Conservation (phyloP, 129 eudicot species). For the Scalesia atractyloides region DNA sequence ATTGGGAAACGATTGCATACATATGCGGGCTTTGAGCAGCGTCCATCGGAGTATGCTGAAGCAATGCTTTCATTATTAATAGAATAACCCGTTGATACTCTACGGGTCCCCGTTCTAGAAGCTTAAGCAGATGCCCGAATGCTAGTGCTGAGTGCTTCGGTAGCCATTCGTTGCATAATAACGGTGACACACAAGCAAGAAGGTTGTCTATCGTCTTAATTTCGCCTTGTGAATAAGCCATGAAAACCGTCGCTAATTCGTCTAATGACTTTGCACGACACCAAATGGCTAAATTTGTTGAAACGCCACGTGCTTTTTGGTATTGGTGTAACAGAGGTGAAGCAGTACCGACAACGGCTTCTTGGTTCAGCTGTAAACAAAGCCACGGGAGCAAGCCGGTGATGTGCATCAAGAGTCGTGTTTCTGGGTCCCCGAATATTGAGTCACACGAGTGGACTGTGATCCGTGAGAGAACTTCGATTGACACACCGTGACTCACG, state of each 20-base stretch:
- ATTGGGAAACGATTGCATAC: constrained; percentile 96
- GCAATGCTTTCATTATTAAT: constrained; percentile 86
- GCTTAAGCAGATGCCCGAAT: constrained; percentile 83
- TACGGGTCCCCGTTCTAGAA: constrained; percentile 88
- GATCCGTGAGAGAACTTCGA: constrained; percentile 87
- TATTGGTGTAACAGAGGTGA: constrained; percentile 69
- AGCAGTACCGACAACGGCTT: constrained; percentile 55
- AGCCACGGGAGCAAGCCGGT: constrained; percentile 97
- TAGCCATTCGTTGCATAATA: constrained; percentile 88
- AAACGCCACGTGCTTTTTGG: constrained; percentile 79
- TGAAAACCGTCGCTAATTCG: constrained; percentile 79
- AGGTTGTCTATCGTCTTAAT: constrained; percentile 71
- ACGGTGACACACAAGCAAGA: constrained; percentile 85
- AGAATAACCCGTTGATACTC: constrained; percentile 92
- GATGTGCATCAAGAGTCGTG: constrained; percentile 89
- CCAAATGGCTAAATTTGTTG: constrained; percentile 82
- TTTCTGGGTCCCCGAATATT: constrained; percentile 87
- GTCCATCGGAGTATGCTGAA: constrained; percentile 93
- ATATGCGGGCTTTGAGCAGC: constrained; percentile 98
- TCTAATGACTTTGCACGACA: constrained; percentile 77
- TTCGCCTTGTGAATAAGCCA: constrained; percentile 77
- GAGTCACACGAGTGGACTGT: constrained; percentile 93
- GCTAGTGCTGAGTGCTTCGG: constrained; percentile 93
- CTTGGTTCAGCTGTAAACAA: constrained; percentile 88
- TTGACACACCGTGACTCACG: constrained; percentile 80